Conservation (phyloP, 768 basidiomycete genomes). For the Mycena haematopus region DNA sequence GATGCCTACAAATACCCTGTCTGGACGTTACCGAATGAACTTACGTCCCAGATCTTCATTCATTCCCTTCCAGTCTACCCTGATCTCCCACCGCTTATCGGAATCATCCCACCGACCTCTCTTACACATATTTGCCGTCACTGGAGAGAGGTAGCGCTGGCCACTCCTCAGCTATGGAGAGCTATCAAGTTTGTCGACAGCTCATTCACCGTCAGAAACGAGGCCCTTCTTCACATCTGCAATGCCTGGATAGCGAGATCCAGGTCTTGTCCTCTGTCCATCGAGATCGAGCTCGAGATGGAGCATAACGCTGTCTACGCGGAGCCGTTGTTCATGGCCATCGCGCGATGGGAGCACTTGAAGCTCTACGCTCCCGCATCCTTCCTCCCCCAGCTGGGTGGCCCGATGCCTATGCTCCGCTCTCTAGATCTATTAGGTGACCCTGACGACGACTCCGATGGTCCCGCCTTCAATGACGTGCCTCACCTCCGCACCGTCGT, state of each 20-base stretch:
- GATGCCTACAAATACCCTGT: constrained; percentile 3
- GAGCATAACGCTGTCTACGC: background rate
- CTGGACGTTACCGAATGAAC: background rate
- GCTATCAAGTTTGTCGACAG: background rate
- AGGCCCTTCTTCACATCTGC: no score
- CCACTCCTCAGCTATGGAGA: background rate
- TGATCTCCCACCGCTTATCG: background rate
- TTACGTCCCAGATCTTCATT: background rate
- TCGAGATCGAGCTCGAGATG: background rate
- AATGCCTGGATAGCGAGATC: background rate
- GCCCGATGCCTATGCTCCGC: background rate
- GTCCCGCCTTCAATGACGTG: background rate
- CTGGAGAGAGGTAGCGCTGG: background rate
- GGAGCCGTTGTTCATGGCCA: background rate
- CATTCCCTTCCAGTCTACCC: background rate
- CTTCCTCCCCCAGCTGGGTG: background rate
- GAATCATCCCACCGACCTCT: background rate
- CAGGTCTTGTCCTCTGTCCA: background rate
- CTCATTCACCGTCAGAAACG: no score
- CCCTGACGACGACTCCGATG: no score
- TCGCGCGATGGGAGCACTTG: background rate
- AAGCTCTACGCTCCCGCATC: background rate
- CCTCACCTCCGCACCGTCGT: background rate
- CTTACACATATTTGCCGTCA: background rate
- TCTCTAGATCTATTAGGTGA: background rate